These are phyloP conservation scores for Rhizophagus prolifer DNA, from an alignment of 192 early-diverging fungal species.

Conservation along the genomic window DNA sequence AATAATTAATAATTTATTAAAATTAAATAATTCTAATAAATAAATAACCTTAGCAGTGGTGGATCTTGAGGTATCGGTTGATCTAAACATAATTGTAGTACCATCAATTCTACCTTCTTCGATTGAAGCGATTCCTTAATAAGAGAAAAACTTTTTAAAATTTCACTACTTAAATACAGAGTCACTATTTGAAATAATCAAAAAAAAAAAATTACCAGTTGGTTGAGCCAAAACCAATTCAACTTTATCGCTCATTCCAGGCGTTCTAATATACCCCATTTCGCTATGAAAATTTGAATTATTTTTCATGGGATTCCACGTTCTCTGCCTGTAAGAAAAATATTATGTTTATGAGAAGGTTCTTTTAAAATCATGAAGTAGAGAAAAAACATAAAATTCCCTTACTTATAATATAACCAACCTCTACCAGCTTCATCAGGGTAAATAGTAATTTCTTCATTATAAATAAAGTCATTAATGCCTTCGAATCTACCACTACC, in stretches of 20 bases:
- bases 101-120: constrained; percentile 19
- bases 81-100: background rate
- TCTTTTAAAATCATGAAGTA: background rate
- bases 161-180: background rate
- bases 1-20: background rate
- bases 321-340: constrained; percentile 5
- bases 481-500: constrained; percentile 7
- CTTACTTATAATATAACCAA: constrained; percentile 23
- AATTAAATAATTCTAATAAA: background rate
- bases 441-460: constrained; percentile 17
- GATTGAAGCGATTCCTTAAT: constrained; percentile 15
- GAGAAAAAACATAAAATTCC: background rate
- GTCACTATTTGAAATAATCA: background rate
- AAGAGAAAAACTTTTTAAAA: background rate
- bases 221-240: constrained; percentile 22
- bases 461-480: constrained; percentile 14
- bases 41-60: background rate
- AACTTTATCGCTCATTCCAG: constrained; percentile 17
- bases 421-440: constrained; percentile 25
- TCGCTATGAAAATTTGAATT: constrained; percentile 25
- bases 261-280: constrained; percentile 14
- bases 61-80: background rate
- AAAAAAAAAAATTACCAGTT: constrained; percentile 3
- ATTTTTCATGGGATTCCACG: constrained; percentile 9
- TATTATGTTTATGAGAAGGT: background rate